These are phyloP conservation scores for Metschnikowia proteae DNA, from an alignment of 805 yeast genomes.

Conservation along the genomic window DNA sequence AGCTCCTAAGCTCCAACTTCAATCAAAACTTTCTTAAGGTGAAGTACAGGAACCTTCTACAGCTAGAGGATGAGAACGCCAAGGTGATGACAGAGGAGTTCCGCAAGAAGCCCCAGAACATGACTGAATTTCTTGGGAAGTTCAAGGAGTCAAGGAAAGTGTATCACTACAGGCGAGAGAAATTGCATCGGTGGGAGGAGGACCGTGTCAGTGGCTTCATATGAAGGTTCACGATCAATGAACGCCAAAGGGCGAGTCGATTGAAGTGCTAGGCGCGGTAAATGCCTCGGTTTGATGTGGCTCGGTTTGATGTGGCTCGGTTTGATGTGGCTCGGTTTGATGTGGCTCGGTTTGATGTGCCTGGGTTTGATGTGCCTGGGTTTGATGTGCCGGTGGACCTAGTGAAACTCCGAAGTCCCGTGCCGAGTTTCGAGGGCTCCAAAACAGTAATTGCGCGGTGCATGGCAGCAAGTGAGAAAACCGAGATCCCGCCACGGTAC, in stretches of 20 bases:
- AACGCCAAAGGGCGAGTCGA: not conserved
- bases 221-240: not conserved
- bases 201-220: constrained; percentile 42
- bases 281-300: too few species aligned
- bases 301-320: too few species aligned
- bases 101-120: constrained; percentile 9
- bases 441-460: not conserved
- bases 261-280: not conserved
- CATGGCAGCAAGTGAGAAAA: not conserved
- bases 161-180: constrained; percentile 36
- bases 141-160: constrained; percentile 24
- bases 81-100: constrained; percentile 1
- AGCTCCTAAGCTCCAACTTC: constrained; percentile 35
- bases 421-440: not conserved
- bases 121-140: constrained; percentile 17
- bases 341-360: too few species aligned
- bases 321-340: too few species aligned
- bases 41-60: constrained; percentile 10
- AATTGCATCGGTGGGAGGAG: constrained; percentile 41
- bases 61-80: constrained; percentile 7
- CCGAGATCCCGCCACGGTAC: not conserved
- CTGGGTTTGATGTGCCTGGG: too few species aligned
- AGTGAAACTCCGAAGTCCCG: not conserved
- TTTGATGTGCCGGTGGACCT: too few species aligned
- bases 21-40: constrained; percentile 24